These are phyloP conservation scores for Debaryomycetaceae sp. DNA, from an alignment of 1,139 yeast genomes.

Conservation along the genomic window DNA sequence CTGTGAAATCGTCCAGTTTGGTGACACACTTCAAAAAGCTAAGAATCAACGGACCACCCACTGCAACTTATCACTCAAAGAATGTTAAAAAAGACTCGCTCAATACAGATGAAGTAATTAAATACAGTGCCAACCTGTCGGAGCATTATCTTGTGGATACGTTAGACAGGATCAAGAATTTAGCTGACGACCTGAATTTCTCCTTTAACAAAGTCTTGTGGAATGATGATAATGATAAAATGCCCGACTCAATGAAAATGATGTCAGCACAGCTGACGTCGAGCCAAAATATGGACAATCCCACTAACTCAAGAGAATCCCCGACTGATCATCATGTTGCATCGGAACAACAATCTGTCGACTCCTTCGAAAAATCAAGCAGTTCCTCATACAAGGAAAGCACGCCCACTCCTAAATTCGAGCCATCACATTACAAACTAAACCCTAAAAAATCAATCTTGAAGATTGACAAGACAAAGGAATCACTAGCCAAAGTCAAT, in stretches of 20 bases:
- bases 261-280: background rate
- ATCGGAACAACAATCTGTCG: background rate
- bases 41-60: constrained; percentile 41
- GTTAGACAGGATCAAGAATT: constrained; percentile 3
- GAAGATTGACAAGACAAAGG: constrained; percentile 14
- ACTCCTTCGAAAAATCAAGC: background rate
- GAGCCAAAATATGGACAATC: too few species aligned
- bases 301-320: background rate
- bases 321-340: background rate
- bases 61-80: constrained; percentile 20
- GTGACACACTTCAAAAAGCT: constrained; percentile 43
- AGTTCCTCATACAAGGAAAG: background rate
- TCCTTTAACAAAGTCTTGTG: background rate
- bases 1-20: constrained; percentile 34
- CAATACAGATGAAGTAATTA: background rate
- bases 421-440: constrained; percentile 41
- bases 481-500: too few species aligned
- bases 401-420: constrained; percentile 43
- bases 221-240: background rate
- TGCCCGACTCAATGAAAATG: background rate
- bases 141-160: background rate
- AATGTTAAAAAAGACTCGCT: background rate
- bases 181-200: constrained; percentile 1
- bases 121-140: background rate
- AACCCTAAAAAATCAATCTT: constrained; percentile 43